These are phyloP conservation scores for Ascosphaera aggregata DNA, from an alignment of 2,329 filamentous ascomycete species.

Conservation along the genomic window DNA sequence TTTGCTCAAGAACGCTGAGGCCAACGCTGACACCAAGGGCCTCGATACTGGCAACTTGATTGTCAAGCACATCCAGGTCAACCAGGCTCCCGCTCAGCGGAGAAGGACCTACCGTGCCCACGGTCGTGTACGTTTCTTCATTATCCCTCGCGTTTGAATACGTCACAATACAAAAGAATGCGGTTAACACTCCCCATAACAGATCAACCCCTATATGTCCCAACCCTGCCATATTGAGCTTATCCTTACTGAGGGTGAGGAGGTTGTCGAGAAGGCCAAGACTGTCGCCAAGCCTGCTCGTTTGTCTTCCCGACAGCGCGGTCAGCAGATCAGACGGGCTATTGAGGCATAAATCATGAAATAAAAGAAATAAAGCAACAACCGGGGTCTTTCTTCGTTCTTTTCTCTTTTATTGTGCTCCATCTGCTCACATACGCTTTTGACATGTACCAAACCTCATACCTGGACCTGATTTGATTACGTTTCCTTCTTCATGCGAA, in stretches of 20 bases:
- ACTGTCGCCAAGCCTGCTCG: constrained; percentile 38
- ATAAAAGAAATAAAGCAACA: background rate
- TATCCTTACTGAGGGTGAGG: constrained; percentile 94
- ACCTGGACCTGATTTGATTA: no score
- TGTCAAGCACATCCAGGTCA: constrained; percentile 99
- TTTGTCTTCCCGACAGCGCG: constrained; percentile 84
- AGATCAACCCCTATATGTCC: constrained; percentile 99
- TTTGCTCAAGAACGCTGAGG: constrained; percentile 92
- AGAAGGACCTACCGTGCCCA: constrained; percentile 99
- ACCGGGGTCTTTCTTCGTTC: no score
- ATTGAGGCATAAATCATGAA: constrained; percentile 14
- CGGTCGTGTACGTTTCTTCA: constrained; percentile 65
- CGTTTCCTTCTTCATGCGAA: no score
- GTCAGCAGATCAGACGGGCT: constrained; percentile 36
- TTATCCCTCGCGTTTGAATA: background rate
- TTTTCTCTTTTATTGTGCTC: background rate
- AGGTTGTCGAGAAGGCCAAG: constrained; percentile 80
- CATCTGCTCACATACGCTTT: no score
- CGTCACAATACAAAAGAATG: background rate
- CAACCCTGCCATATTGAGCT: constrained; percentile 99
- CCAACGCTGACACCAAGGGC: constrained; percentile 92
- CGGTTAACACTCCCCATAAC: constrained; percentile 1
- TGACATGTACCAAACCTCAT: no score
- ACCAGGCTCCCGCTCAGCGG: constrained; percentile 99
- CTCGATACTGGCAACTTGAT: constrained; percentile 93